Conservation (phyloP, 768 basidiomycete genomes). For the Austroboletus eburneus region DNA sequence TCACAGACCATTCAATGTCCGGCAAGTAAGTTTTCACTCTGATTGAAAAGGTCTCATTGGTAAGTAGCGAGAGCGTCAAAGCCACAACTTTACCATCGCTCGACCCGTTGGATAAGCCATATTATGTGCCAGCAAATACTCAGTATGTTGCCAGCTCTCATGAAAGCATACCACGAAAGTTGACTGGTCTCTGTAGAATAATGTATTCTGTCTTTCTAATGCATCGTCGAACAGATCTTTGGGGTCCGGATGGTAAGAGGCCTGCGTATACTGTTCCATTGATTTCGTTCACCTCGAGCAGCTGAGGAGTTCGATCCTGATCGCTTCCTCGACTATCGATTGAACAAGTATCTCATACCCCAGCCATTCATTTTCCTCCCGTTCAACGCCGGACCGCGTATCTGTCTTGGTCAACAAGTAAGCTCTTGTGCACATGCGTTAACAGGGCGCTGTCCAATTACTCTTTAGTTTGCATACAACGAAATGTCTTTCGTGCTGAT, state of each 20-base stretch:
- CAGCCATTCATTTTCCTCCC: conserved; percentile 71
- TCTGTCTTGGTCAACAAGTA: conserved; percentile 60
- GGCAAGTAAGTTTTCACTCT: conserved; percentile 25
- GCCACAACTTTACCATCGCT: conserved; percentile 43
- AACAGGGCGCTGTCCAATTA: neutral
- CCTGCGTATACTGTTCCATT: neutral
- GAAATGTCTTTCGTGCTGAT: conserved; percentile 62
- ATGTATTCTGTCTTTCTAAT: conserved; percentile 58
- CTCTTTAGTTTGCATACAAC: conserved; percentile 49
- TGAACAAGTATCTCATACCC: conserved; percentile 56
- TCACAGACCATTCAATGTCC: conserved; percentile 44
- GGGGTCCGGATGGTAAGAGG: conserved; percentile 64
- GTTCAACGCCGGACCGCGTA: conserved; percentile 54
- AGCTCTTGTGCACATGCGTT: neutral
- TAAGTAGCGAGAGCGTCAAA: conserved; percentile 41
- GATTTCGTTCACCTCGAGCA: conserved; percentile 17
- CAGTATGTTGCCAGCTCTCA: conserved; percentile 11
- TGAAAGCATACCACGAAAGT: neutral
- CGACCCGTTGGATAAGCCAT: conserved; percentile 15
- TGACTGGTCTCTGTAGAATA: conserved; percentile 26
- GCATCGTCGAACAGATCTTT: conserved; percentile 62
- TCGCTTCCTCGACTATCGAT: conserved; percentile 61
- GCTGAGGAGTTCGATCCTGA: conserved; percentile 70
- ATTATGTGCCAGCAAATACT: conserved; percentile 40
- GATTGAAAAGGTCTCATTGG: neutral